These are phyloP conservation scores for Cicer pinnatifidum DNA, from an alignment of 306 rosid species.

Conservation along the genomic window DNA sequence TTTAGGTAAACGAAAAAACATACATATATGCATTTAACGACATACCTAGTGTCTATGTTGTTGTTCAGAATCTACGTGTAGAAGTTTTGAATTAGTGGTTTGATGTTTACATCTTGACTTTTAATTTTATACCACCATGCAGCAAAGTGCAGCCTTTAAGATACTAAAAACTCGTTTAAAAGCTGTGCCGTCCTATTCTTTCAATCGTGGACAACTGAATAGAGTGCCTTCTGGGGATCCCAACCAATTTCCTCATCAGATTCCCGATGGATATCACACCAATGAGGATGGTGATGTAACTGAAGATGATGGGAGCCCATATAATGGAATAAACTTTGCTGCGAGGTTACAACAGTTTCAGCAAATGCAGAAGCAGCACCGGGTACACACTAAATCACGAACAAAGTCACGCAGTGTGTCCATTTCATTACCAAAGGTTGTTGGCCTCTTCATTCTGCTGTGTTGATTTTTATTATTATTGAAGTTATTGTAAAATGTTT, in stretches of 20 bases:
- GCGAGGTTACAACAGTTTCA: conserved; percentile 78
- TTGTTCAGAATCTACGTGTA: conserved; percentile 1
- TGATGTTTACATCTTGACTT: conserved; percentile 36
- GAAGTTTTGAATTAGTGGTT: conserved; percentile 1
- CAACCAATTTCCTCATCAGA: conserved; percentile 52
- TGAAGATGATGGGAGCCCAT: conserved; percentile 54
- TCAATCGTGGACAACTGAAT: conserved; percentile 62
- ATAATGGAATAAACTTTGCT: conserved; percentile 67
- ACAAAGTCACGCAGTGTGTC: conserved; percentile 48
- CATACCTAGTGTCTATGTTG: conserved; percentile 2
- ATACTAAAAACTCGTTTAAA: conserved; percentile 79
- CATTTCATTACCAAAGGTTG: conserved; percentile 58
- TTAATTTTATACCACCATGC: conserved; percentile 44
- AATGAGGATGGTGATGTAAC: conserved; percentile 68
- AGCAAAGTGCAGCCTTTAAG: conserved; percentile 98
- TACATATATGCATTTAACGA: not conserved
- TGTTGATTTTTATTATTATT: conserved; percentile 13
- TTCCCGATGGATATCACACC: conserved; percentile 51
- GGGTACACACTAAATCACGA: conserved; percentile 56
- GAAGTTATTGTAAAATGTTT: not conserved
- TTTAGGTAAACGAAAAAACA: not conserved
- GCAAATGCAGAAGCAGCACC: conserved; percentile 74
- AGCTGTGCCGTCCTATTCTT: conserved; percentile 72
- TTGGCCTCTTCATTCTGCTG: conserved; percentile 28
- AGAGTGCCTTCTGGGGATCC: conserved; percentile 61